Evolutionary conservation across 2,329 filamentous ascomycete genomes (phyloP), one percentile per base, ranked within the genome.

Genomic region (Sporothrix phasma): DNA sequence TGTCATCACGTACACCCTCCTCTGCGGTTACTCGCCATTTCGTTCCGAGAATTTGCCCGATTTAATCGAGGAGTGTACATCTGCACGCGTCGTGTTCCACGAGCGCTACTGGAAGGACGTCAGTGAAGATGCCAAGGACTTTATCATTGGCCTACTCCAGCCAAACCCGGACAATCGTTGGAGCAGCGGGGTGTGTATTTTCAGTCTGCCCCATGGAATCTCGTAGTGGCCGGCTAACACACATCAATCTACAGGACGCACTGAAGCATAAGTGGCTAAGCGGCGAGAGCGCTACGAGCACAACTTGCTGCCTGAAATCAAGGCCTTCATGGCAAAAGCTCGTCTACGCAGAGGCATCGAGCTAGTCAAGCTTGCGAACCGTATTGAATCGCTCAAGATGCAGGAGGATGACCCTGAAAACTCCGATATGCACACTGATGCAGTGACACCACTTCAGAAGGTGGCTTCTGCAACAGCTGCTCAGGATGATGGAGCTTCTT

Each of bases 31-130:
- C 80, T 97, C 93, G 51, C 94, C 94, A 22, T 99, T 99, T 84
- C 88, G 94, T 69, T 94, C 92, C 67, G 94, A 99, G 79, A 96
- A 90, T 72, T 81, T 99, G 58, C 84, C 88, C 69, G 94, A 97
- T 71, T 81, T 99, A 69, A 95, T 99, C 69, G 90, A 97, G 68
- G 94, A 99, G 77, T 97, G 92, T 78, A 91, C 85, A 71, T 86
- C 84, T 67, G 88, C 86, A 46, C 84, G 87, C 60, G 89, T 99
- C 66, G 84, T 96, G 62, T 99, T 97, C 84, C 94, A 99, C 75
- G 92, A 97, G 74, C 86, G 93, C 64, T 99, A 97, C 79, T 99
- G 94, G 94, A 94, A 92, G 74, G 94, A 97, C 70, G 94, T 99
- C 71, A 97, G 92, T 74, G 82, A 89, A 59, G 92, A 97, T 69